phyloP scores from a whole-genome alignment of 164 flowering plant genomes.

The Magnolia sinica region DNA sequence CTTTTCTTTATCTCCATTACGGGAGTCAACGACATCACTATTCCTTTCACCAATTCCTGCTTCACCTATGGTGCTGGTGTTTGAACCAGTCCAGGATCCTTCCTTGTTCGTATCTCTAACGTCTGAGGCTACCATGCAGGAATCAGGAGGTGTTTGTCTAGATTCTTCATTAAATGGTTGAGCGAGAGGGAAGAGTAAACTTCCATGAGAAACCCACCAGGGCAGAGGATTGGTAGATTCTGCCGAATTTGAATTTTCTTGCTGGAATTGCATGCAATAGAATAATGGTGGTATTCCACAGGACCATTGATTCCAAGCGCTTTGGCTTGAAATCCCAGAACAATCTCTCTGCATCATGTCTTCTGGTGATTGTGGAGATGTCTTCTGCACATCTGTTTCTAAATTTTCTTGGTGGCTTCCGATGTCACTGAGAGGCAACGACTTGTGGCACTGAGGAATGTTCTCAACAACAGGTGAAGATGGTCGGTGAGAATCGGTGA shows the following conservation, averaged over 20 bases:
- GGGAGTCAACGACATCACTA: constrained; percentile 26
- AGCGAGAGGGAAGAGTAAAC: constrained; percentile 19
- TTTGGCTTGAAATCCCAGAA: neutral
- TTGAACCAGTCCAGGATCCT: constrained; percentile 39
- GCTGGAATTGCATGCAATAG: constrained; percentile 24
- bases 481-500: constrained; percentile 37
- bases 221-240: constrained; percentile 25
- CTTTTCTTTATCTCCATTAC: constrained; percentile 11
- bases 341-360: constrained; percentile 9
- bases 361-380: constrained; percentile 4
- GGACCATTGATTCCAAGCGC: constrained; percentile 19
- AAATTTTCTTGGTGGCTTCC: constrained; percentile 12
- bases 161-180: constrained; percentile 21
- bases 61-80: constrained; percentile 23
- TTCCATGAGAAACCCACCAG: constrained; percentile 36
- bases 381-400: constrained; percentile 14
- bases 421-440: constrained; percentile 4
- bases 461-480: constrained; percentile 18
- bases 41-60: constrained; percentile 22
- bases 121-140: constrained; percentile 6
- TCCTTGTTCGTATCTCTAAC: constrained; percentile 27
- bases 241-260: constrained; percentile 10
- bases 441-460: constrained; percentile 11
- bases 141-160: constrained; percentile 3
- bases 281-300: constrained; percentile 11